Percentiles rank a stretch among this genome's conserved stretches.
These are phyloP conservation scores for Colletotrichum sp. DNA, from an alignment of 2,329 filamentous ascomycete species.

Conservation along the genomic window DNA sequence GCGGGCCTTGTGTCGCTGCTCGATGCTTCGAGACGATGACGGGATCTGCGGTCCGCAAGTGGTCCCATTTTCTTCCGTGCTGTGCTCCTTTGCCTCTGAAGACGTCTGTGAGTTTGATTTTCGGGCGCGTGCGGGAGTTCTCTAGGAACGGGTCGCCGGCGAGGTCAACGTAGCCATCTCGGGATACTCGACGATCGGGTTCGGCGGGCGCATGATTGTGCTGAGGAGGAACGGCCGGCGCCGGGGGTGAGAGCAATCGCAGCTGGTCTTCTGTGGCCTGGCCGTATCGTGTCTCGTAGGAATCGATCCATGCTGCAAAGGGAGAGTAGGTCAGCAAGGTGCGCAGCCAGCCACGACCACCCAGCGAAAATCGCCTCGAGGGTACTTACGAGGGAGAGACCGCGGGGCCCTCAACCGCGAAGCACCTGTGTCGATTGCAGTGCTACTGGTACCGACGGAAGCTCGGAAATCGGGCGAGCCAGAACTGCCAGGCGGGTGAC, in stretches of 20 bases:
- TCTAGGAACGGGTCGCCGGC: slow-evolving; percentile 40
- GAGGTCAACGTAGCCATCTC: slow-evolving; percentile 52
- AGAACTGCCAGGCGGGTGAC: slow-evolving; percentile 22
- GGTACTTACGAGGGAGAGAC: slow-evolving; percentile 33
- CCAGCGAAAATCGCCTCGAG: background rate
- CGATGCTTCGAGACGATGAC: slow-evolving; percentile 60
- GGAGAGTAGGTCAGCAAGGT: slow-evolving; percentile 14
- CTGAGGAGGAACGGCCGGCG: slow-evolving; percentile 41
- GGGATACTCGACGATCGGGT: slow-evolving; percentile 47
- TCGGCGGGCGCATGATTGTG: slow-evolving; percentile 47
- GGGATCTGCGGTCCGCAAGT: slow-evolving; percentile 62
- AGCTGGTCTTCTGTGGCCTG: slow-evolving; percentile 42
- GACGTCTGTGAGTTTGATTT: slow-evolving; percentile 48
- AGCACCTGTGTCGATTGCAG: slow-evolving; percentile 14
- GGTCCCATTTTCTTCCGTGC: slow-evolving; percentile 63
- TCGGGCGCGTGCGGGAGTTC: slow-evolving; percentile 35
- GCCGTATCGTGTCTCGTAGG: slow-evolving; percentile 49
- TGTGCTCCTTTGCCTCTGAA: slow-evolving; percentile 52
- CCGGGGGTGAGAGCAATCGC: slow-evolving; percentile 42
- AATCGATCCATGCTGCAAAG: slow-evolving; percentile 53
- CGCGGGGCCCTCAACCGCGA: slow-evolving; percentile 23
- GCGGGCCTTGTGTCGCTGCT: slow-evolving; percentile 43
- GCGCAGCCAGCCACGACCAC: background rate
- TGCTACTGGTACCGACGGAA: slow-evolving; percentile 22
- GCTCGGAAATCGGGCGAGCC: slow-evolving; percentile 21